Percentiles rank a stretch among this genome's conserved stretches.
Conservation (phyloP, 1,284 basidiomycete species). For the Moesziomyces sp. region DNA sequence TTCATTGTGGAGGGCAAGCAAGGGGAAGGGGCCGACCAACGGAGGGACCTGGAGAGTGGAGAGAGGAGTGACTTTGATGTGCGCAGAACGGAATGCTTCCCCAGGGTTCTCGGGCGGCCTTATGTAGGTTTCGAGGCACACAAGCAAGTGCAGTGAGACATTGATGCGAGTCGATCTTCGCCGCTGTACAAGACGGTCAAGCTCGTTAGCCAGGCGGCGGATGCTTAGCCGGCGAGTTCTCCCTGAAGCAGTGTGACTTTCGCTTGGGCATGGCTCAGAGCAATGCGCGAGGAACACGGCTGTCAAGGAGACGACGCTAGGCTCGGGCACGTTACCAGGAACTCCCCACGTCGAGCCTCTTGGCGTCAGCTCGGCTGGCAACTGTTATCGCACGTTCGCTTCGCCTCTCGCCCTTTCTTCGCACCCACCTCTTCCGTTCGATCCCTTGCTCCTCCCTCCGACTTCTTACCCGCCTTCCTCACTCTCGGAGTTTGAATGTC, state of each 20-base stretch:
- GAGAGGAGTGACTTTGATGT: slow-evolving; percentile 5
- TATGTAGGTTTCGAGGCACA: not conserved
- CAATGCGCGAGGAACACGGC: not conserved
- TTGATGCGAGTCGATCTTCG: too few species aligned
- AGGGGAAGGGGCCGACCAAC: slow-evolving; percentile 4
- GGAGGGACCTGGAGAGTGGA: not conserved
- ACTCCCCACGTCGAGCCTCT: slow-evolving; percentile 21
- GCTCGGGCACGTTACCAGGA: not conserved
- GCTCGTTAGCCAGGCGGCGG: too few species aligned
- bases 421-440: slow-evolving; percentile 8
- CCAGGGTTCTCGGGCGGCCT: not conserved
- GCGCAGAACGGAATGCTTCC: not conserved
- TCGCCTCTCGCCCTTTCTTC: slow-evolving; percentile 7
- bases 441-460: not conserved
- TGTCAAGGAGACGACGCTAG: not conserved
- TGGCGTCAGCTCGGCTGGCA: slow-evolving; percentile 27
- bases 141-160: too few species aligned
- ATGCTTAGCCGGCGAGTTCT: not conserved
- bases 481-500: not conserved
- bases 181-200: too few species aligned
- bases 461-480: not conserved
- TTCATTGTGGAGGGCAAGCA: slow-evolving; percentile 31
- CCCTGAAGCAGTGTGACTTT: not conserved
- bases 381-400: slow-evolving; percentile 43
- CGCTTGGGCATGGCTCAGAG: not conserved